phyloP scores from a whole-genome alignment of 2,329 filamentous ascomycete genomes.

The Pseudocercospora fuligena region DNA sequence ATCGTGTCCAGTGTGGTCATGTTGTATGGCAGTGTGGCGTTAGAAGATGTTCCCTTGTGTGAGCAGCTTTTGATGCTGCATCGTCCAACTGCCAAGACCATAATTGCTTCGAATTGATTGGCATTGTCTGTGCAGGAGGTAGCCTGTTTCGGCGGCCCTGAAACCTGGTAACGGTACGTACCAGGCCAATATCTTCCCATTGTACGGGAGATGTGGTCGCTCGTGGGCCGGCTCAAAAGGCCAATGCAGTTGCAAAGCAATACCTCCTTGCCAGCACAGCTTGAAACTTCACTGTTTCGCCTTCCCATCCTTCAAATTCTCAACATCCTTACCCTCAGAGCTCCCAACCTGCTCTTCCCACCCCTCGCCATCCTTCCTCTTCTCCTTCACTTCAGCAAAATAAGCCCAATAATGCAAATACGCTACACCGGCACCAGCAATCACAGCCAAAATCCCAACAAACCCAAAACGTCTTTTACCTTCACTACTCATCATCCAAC shows the following conservation, averaged over 20 bases:
- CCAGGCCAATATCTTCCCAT: too few relatives aligned
- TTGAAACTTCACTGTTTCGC: constrained; percentile 22
- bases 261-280: too few relatives aligned
- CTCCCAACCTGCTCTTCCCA: constrained; percentile 11
- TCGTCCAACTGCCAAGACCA: neutral
- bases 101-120: neutral
- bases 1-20: neutral
- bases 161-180: too few relatives aligned
- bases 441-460: neutral
- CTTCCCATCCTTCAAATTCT: constrained; percentile 23
- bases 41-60: neutral
- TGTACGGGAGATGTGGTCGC: too few relatives aligned
- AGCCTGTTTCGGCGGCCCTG: too few relatives aligned
- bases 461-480: constrained; percentile 21
- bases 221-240: too few relatives aligned
- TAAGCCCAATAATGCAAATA: constrained; percentile 28
- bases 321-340: constrained; percentile 21
- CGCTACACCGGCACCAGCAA: constrained; percentile 6
- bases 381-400: constrained; percentile 13
- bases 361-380: neutral
- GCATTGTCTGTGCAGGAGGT: neutral
- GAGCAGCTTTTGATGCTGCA: neutral
- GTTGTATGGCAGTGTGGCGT: neutral
- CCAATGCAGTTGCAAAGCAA: too few relatives aligned
- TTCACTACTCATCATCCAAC: constrained; percentile 25